A percentile compares a stretch with the other conserved stretches of the same genome.
Evolutionary conservation across 352 stramenopile genomes (phyloP).

Genomic region (Globisporangium emineosum): DNA sequence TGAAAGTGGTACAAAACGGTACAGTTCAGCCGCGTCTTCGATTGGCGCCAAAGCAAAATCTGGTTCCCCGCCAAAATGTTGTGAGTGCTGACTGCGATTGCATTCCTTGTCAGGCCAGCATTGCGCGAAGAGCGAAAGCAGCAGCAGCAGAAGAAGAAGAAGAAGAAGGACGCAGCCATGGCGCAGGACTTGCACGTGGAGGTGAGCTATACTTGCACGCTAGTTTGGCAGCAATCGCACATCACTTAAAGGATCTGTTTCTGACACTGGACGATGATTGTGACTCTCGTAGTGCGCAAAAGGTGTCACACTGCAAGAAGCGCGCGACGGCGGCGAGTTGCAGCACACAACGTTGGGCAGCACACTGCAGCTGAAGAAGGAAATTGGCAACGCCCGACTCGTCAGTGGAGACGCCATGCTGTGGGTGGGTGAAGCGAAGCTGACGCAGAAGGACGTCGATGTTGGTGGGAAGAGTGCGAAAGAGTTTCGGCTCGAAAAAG

Average conservation of each 20-base stretch:
- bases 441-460: slow-evolving; percentile 46
- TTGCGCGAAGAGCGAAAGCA: background rate
- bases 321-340: slow-evolving; percentile 38
- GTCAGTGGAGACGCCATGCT: slow-evolving; percentile 70
- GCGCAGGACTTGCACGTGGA: slow-evolving; percentile 13
- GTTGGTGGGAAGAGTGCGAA: slow-evolving; percentile 17
- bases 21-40: slow-evolving; percentile 5
- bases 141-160: background rate
- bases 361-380: slow-evolving; percentile 64
- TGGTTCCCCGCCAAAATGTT: slow-evolving; percentile 11
- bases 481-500: slow-evolving; percentile 52
- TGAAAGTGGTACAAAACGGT: background rate
- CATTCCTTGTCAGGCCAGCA: background rate
- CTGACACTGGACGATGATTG: background rate
- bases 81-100: background rate
- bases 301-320: slow-evolving; percentile 55
- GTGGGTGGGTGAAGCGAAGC: slow-evolving; percentile 52
- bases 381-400: slow-evolving; percentile 75
- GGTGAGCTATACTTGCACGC: background rate
- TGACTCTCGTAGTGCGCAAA: slow-evolving; percentile 30
- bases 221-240: background rate
- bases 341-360: slow-evolving; percentile 33
- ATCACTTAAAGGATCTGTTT: background rate
- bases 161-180: slow-evolving; percentile 5
- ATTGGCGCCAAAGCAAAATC: slow-evolving; percentile 12